phyloP scores from a whole-genome alignment of 2,329 filamentous ascomycete species.

The Cercospora berteroae region DNA sequence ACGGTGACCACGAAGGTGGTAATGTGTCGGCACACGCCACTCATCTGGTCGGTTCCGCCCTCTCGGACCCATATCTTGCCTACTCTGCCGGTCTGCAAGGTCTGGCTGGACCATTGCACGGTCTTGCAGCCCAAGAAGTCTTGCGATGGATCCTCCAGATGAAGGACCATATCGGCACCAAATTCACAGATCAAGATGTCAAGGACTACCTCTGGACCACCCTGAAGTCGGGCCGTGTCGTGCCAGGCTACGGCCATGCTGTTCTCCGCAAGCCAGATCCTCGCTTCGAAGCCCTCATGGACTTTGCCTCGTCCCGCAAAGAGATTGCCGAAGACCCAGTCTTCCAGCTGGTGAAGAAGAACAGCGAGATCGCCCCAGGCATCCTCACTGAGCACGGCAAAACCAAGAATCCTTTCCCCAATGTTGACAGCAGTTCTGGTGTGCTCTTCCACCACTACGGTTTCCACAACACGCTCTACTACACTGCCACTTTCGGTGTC shows the following conservation, averaged over 20 bases:
- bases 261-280: constrained; percentile 96
- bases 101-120: constrained; percentile 88
- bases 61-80: constrained; percentile 92
- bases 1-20: constrained; percentile 96
- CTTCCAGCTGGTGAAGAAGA: constrained; percentile 91
- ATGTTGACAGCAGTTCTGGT: constrained; percentile 90
- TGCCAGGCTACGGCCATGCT: constrained; percentile 93
- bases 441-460: constrained; percentile 98
- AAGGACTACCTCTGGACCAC: constrained; percentile 89
- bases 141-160: constrained; percentile 96
- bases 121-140: constrained; percentile 93
- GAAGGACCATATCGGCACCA: constrained; percentile 78
- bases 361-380: constrained; percentile 83
- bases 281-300: constrained; percentile 93
- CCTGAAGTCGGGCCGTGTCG: constrained; percentile 88
- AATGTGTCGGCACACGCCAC: constrained; percentile 96
- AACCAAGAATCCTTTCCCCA: constrained; percentile 69
- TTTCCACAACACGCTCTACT: constrained; percentile 96
- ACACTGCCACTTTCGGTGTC: constrained; percentile 71
- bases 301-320: constrained; percentile 81
- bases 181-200: constrained; percentile 77
- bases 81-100: constrained; percentile 95
- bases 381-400: constrained; percentile 95
- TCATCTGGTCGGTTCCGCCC: constrained; percentile 88
- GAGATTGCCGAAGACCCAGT: constrained; percentile 85